These are phyloP conservation scores for Areca catechu DNA, from an alignment of 176 grass and related monocot species.

Conservation along the genomic window DNA sequence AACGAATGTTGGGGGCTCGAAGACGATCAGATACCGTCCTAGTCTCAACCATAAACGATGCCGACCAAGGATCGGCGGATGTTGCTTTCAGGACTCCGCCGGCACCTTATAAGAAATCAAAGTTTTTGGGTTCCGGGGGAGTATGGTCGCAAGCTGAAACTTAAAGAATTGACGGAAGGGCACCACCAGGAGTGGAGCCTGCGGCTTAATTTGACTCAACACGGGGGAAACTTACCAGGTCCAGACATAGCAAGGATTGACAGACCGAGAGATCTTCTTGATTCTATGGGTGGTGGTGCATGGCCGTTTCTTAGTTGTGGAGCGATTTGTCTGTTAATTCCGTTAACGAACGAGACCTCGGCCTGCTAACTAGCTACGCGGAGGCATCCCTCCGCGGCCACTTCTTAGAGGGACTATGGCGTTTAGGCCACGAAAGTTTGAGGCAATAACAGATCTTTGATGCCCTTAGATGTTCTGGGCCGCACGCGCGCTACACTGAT, in stretches of 20 bases:
- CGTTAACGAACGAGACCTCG: constrained; percentile 52
- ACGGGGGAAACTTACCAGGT: constrained; percentile 32
- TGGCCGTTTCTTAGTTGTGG: no score
- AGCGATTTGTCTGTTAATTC: no score
- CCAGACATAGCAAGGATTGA: constrained; percentile 56
- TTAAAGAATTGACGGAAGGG: constrained; percentile 33
- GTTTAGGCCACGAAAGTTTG: no score
- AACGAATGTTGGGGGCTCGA: constrained; percentile 50
- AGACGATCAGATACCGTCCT: constrained; percentile 54
- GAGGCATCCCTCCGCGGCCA: constrained; percentile 33
- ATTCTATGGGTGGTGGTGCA: no score
- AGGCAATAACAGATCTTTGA: no score
- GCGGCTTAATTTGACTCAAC: no score
- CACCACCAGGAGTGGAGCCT: constrained; percentile 16
- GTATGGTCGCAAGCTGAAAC: constrained; percentile 37
- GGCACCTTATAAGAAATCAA: constrained; percentile 55
- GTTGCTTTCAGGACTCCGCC: constrained; percentile 44
- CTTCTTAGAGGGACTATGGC: no score
- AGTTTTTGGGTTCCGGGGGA: constrained; percentile 47
- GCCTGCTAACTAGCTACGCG: constrained; percentile 36
- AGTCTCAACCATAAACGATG: constrained; percentile 34
- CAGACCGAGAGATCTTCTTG: constrained; percentile 22
- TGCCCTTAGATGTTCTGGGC: no score
- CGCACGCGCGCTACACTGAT: constrained; percentile 59
- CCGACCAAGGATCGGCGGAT: constrained; percentile 45